Evolutionary conservation across 2,329 filamentous ascomycete species (phyloP), one percentile per base, ranked within the genome.

Genomic region (Hymenoscyphus occultus): DNA sequence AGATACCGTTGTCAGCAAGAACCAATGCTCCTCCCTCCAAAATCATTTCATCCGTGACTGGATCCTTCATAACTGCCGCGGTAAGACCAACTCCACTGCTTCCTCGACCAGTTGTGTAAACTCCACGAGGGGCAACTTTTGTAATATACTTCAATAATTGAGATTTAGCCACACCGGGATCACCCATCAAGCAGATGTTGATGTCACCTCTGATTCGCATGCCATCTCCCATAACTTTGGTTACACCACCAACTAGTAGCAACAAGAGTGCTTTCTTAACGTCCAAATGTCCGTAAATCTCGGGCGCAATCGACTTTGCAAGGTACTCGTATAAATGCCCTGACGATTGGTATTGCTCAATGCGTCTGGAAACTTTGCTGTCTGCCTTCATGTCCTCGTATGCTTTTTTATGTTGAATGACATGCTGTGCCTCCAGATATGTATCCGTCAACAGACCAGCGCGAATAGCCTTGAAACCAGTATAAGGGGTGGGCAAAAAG

Each of bases 131-230:
- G 1, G 95, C 94, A 39, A 99, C 95, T 80, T 99, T 98, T 70
- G 93, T 92, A 76, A 99, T 98, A 78, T 99, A 99, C 80, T 97
- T 98, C 71, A 99, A 85, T 71, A 99, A 82, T 81, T 99, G 95
- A 45, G 95, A 99, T 81, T 99, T 99, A 80, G 95, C 95, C 76
- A 99, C 95, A 92, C 95, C 95, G 76, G 95, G 95, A 75, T 99
- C 95, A 84, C 95, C 95, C 95, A 99, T 99, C 74, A 99, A 81
- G 77, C 95, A 98, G 68, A 99, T 90, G 80, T 99, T 99, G 82
- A 99, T 96, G 75, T 99, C 95, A 73, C 95, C 95, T 84, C 95
- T 92, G 76, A 99, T 99, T 74, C 93, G 90, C 95, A 99, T 98
- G 67, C 95, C 95, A 74, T 99, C 95, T 61, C 93, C 93, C 85